Evolutionary conservation across 441 rosid species (phyloP).

Genomic region (Pelargonium myrrhifolium): DNA sequence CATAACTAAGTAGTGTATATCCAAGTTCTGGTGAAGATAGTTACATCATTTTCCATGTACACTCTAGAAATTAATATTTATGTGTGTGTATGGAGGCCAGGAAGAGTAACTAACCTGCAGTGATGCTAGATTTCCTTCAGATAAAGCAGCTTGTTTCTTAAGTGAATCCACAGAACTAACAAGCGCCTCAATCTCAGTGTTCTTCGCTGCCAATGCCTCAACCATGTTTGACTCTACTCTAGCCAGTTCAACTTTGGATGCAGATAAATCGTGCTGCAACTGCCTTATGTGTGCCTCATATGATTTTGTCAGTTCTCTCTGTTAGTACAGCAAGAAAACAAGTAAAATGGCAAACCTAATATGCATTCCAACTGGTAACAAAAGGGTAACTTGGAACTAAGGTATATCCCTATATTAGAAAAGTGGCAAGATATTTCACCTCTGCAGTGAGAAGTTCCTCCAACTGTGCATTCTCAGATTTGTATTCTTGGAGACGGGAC

Average conservation of each 20-base stretch:
- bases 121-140: constrained; percentile 85
- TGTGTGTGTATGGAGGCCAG: neutral
- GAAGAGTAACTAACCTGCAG: constrained; percentile 55
- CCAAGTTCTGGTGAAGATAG: neutral
- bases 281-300: constrained; percentile 76
- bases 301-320: constrained; percentile 94
- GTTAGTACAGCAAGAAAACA: constrained; percentile 28
- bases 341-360: constrained; percentile 19
- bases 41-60: neutral
- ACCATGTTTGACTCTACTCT: constrained; percentile 75
- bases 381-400: constrained; percentile 8
- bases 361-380: constrained; percentile 14
- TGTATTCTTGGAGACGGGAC: constrained; percentile 93
- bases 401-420: constrained; percentile 15
- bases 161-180: constrained; percentile 64
- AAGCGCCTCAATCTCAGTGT: constrained; percentile 83
- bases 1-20: neutral
- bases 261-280: constrained; percentile 72
- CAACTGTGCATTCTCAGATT: constrained; percentile 92
- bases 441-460: constrained; percentile 96
- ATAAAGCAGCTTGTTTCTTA: constrained; percentile 75
- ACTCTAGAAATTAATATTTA: neutral
- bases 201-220: constrained; percentile 86
- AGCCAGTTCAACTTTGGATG: constrained; percentile 63
- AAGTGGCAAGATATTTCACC: constrained; percentile 36